These are phyloP conservation scores for Starmerella vitae DNA, from an alignment of 805 yeast species.

Conservation along the genomic window DNA sequence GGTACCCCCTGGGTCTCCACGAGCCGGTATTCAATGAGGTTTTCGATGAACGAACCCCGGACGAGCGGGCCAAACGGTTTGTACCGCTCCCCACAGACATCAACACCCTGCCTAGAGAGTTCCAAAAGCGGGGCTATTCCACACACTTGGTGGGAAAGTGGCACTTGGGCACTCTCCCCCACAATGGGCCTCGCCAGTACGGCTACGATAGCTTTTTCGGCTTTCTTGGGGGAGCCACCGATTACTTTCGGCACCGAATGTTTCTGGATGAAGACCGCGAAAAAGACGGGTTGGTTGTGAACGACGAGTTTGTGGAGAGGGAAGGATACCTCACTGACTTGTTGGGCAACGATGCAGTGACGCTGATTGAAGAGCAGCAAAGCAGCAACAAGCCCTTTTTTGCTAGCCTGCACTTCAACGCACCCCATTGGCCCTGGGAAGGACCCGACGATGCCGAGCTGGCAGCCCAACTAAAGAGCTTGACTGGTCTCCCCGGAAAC, in stretches of 20 bases:
- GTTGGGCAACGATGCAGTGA: slow-evolving; percentile 25
- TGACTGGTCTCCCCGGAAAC: slow-evolving; percentile 40
- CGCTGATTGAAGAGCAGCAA: slow-evolving; percentile 30
- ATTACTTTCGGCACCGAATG: slow-evolving; percentile 18
- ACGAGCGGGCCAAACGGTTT: slow-evolving; percentile 9
- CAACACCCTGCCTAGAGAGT: slow-evolving; percentile 33
- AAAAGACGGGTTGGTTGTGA: slow-evolving; percentile 17
- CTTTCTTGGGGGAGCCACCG: slow-evolving; percentile 19
- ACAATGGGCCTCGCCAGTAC: slow-evolving; percentile 21
- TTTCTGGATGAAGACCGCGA: slow-evolving; percentile 6
- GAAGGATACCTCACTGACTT: slow-evolving; percentile 19
- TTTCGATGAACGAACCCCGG: neutral
- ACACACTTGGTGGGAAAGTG: slow-evolving; percentile 47
- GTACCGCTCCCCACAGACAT: slow-evolving; percentile 16
- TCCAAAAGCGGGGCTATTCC: slow-evolving; percentile 37
- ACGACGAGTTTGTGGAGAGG: slow-evolving; percentile 18
- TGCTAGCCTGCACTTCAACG: slow-evolving; percentile 43
- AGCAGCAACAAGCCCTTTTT: slow-evolving; percentile 38
- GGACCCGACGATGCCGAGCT: slow-evolving; percentile 36
- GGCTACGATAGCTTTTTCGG: slow-evolving; percentile 22
- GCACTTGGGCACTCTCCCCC: slow-evolving; percentile 41
- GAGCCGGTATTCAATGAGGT: slow-evolving; percentile 14
- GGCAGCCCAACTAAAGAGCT: slow-evolving; percentile 36
- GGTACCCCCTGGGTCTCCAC: slow-evolving; percentile 18
- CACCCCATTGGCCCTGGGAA: slow-evolving; percentile 58